phyloP scores from a whole-genome alignment of 2,329 filamentous ascomycete species.

The Fusarium succisae region DNA sequence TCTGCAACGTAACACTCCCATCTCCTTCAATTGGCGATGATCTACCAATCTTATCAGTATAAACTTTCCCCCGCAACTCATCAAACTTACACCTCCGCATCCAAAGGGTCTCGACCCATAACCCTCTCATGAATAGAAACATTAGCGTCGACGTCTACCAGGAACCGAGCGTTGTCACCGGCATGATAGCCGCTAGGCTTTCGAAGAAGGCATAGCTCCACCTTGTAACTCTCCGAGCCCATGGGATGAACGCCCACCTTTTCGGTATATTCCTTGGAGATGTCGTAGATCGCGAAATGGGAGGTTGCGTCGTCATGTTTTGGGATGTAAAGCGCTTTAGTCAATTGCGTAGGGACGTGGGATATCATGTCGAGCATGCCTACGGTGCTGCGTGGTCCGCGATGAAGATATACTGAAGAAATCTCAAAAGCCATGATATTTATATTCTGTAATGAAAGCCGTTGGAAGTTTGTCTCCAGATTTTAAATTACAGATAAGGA shows the following conservation, averaged over 20 bases:
- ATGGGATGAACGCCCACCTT: not conserved
- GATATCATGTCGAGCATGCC: conserved; percentile 1
- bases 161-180: conserved; percentile 2
- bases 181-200: conserved; percentile 2
- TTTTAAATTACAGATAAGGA: not conserved
- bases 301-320: not conserved
- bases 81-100: conserved; percentile 11
- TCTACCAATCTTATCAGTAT: not conserved
- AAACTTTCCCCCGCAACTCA: accelerated
- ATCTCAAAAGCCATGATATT: not conserved
- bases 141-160: not conserved
- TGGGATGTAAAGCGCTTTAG: conserved; percentile 7
- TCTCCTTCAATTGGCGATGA: not conserved
- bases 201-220: conserved; percentile 3
- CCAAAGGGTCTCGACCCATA: not conserved
- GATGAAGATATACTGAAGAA: not conserved
- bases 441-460: not conserved
- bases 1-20: not conserved
- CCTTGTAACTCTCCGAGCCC: conserved; percentile 10
- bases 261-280: not conserved
- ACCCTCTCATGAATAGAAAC: not conserved
- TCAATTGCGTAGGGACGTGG: not conserved
- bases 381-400: not conserved
- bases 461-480: not conserved
- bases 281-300: not conserved